Evolutionary conservation across 2,329 filamentous ascomycete genomes (phyloP), one percentile per base, ranked within the genome.

Genomic region (Nigrospora oryzae): DNA sequence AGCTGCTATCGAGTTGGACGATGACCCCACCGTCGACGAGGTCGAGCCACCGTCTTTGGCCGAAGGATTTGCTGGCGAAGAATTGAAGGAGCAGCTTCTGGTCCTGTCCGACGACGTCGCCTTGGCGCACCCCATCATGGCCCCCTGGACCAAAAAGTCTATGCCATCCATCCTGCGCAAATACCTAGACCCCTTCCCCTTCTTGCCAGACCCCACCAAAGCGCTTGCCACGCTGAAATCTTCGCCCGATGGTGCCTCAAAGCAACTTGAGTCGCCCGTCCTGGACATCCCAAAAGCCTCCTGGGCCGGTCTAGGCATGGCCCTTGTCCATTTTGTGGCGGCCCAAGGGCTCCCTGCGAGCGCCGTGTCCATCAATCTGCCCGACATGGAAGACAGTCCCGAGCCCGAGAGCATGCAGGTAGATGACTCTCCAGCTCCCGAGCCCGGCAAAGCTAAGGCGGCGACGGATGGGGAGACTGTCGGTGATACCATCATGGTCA

Each of bases 1-100:
- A 56, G 77, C 81, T 31, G 80, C 81, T 6, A 75, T 84, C 31
- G 81, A 84, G 58, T 63, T 83, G 34, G 81, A 84, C 50, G 81
- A 84, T 54, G 81, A 84, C 51, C 81, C 81, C 0, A 70, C 79
- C 3, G 65, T 82, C 2, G 70, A 71, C 28, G 79, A 84, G 49
- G 73, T 83, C 12, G 74, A 80, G 31, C 80, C 81, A 0, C 76
- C 77, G 0, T 81, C 79, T 1, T 62, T 84, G 13, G 78, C 79
- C 36, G 81, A 84, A 53, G 77, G 71, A 0, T 73, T 82, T 48
- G 79, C 80, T 0, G 81, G 81, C 4, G 75, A 81, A 53, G 75
- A 83, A 54, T 59, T 84, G 40, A 81, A 77, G 50, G 62, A 71
- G 31, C 68, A 77, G 37, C 66, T 84, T 5, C 52, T 70, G 17